A percentile compares a stretch with the other conserved stretches of the same genome.
phyloP scores from a whole-genome alignment of 768 basidiomycete genomes.

The Termitomyces sp. region DNA sequence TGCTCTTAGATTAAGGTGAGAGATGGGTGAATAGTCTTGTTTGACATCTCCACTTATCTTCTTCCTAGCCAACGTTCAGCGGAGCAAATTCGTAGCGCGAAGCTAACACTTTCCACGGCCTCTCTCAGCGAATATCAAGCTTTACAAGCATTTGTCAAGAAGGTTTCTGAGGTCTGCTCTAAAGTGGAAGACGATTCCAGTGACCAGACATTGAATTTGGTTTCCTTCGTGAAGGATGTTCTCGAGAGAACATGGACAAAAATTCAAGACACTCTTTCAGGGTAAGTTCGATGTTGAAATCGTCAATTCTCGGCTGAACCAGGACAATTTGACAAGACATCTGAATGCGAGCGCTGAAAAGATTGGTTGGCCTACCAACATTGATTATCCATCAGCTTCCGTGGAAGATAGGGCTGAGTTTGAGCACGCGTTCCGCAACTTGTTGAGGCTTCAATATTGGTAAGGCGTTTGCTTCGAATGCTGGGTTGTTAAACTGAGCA shows the following conservation, averaged over 20 bases:
- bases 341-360: slow-evolving; percentile 63
- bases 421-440: slow-evolving; percentile 70
- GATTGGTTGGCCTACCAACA: slow-evolving; percentile 79
- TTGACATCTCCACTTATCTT: slow-evolving; percentile 4
- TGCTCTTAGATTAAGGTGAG: slow-evolving; percentile 68
- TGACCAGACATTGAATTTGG: slow-evolving; percentile 52
- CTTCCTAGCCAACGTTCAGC: slow-evolving; percentile 50
- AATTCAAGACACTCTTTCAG: slow-evolving; percentile 59
- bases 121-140: slow-evolving; percentile 53
- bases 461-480: slow-evolving; percentile 31
- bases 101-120: slow-evolving; percentile 32
- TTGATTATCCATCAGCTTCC: slow-evolving; percentile 54
- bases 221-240: slow-evolving; percentile 56
- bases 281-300: slow-evolving; percentile 36
- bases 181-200: slow-evolving; percentile 39
- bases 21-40: not conserved
- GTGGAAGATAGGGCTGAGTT: slow-evolving; percentile 56
- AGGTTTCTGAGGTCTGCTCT: slow-evolving; percentile 40
- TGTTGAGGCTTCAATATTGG: slow-evolving; percentile 77
- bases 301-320: slow-evolving; percentile 2
- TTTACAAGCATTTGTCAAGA: slow-evolving; percentile 55
- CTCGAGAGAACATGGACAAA: slow-evolving; percentile 71
- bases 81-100: slow-evolving; percentile 39
- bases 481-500: not conserved
- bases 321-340: slow-evolving; percentile 33